phyloP scores from a whole-genome alignment of 805 yeast genomes.

The Lachancea thermotolerans region DNA sequence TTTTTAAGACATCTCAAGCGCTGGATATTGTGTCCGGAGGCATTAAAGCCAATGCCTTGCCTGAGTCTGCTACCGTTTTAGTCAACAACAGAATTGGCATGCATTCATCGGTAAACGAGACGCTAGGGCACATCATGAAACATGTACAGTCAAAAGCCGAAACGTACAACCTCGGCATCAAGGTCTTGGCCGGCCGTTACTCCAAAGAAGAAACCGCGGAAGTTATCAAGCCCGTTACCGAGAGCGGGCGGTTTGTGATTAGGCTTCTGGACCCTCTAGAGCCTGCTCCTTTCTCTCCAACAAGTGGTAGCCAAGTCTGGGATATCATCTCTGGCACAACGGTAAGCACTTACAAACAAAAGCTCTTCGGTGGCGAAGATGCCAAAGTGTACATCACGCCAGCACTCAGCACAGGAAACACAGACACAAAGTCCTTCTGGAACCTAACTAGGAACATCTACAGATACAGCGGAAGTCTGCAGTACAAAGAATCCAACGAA shows the following conservation, averaged over 20 bases:
- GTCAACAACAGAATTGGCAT: conserved; percentile 54
- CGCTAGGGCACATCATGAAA: conserved; percentile 29
- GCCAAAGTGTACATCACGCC: conserved; percentile 10
- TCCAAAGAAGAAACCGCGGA: background rate
- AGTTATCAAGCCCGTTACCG: conserved; percentile 7
- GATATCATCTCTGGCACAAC: conserved; percentile 51
- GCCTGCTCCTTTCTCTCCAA: conserved; percentile 50
- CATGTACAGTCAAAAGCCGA: conserved; percentile 11
- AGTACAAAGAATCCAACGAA: conserved; percentile 5
- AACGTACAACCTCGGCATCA: conserved; percentile 10
- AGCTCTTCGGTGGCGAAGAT: conserved; percentile 7
- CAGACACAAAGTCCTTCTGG: conserved; percentile 14
- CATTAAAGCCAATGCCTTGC: conserved; percentile 59
- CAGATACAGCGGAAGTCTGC: conserved; percentile 12
- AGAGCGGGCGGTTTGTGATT: conserved; percentile 22
- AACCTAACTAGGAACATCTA: conserved; percentile 13
- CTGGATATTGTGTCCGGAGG: conserved; percentile 59
- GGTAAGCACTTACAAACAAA: conserved; percentile 50
- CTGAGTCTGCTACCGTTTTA: conserved; percentile 44
- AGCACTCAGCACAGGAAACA: conserved; percentile 12
- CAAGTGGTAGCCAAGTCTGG: conserved; percentile 40
- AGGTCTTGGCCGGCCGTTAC: conserved; percentile 7
- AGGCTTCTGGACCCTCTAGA: conserved; percentile 31
- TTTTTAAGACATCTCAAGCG: conserved; percentile 53
- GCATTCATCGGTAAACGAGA: conserved; percentile 39